A percentile compares a stretch with the other conserved stretches of the same genome.
Evolutionary conservation across 2,329 filamentous ascomycete species (phyloP).

Genomic region (Thelonectria discophora): DNA sequence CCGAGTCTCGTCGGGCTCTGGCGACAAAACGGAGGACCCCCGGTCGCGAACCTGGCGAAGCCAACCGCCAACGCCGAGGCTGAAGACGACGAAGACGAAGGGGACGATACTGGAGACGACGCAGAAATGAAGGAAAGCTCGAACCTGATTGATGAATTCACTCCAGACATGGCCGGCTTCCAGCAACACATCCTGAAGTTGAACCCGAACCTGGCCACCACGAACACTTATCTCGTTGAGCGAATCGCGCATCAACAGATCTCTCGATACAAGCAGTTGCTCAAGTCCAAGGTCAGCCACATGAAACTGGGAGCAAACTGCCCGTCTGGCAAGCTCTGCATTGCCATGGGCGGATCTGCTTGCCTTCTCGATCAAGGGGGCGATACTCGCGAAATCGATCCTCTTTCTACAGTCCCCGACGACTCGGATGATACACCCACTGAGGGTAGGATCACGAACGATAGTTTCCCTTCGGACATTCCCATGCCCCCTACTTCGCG

Average conservation of each 20-base stretch:
- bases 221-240: conserved; percentile 72
- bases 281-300: conserved; percentile 77
- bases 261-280: conserved; percentile 78
- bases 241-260: conserved; percentile 85
- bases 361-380: conserved; percentile 68
- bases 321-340: conserved; percentile 68
- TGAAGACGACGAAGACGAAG: conserved; percentile 65
- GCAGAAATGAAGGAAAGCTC: conserved; percentile 69
- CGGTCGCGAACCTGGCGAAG: conserved; percentile 59
- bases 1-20: conserved; percentile 60
- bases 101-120: conserved; percentile 65
- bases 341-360: conserved; percentile 72
- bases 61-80: conserved; percentile 31
- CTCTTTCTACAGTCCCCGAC: conserved; percentile 57
- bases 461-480: conserved; percentile 82
- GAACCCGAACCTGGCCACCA: conserved; percentile 73
- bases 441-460: conserved; percentile 74
- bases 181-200: conserved; percentile 75
- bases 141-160: conserved; percentile 71
- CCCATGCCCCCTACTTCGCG: conserved; percentile 80
- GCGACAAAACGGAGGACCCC: conserved; percentile 63
- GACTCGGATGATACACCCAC: conserved; percentile 73
- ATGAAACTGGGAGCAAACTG: conserved; percentile 69
- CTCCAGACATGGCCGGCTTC: conserved; percentile 70
- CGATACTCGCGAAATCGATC: conserved; percentile 68